phyloP scores from a whole-genome alignment of 1,139 yeast genomes.

The Protomyces pachydermus region DNA sequence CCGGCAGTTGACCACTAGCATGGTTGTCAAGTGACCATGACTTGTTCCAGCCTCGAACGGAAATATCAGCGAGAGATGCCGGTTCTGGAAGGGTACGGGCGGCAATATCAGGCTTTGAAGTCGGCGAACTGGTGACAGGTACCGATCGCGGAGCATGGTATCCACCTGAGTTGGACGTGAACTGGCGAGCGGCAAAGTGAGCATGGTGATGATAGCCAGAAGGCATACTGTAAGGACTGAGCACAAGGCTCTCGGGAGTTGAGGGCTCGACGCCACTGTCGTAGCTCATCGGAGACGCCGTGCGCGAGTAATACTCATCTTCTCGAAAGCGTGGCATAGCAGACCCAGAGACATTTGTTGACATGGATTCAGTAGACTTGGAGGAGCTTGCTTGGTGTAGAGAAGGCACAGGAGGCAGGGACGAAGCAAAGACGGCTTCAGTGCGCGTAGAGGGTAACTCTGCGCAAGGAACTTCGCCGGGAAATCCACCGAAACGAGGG shows the following conservation, averaged over 20 bases:
- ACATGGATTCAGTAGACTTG: neutral
- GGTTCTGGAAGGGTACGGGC: neutral
- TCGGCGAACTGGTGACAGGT: neutral
- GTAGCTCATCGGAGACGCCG: neutral
- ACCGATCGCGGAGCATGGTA: neutral
- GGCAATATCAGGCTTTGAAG: neutral
- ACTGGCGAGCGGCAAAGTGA: neutral
- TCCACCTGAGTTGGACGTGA: neutral
- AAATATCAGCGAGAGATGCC: neutral
- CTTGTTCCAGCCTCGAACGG: neutral
- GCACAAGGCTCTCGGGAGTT: neutral
- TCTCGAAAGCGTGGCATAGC: neutral
- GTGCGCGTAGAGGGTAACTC: neutral
- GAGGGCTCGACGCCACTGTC: neutral
- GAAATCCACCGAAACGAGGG: neutral
- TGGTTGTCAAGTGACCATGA: neutral
- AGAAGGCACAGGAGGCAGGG: neutral
- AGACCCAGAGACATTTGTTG: neutral
- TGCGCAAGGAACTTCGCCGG: neutral
- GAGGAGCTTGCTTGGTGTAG: neutral
- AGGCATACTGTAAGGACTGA: neutral
- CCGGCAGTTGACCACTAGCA: neutral
- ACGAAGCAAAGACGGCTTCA: neutral
- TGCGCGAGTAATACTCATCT: neutral
- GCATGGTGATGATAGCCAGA: neutral